Percentiles rank a stretch among this genome's conserved stretches.
These are phyloP conservation scores for Pythium guiyangense DNA, from an alignment of 352 stramenopile genomes.

Conservation along the genomic window DNA sequence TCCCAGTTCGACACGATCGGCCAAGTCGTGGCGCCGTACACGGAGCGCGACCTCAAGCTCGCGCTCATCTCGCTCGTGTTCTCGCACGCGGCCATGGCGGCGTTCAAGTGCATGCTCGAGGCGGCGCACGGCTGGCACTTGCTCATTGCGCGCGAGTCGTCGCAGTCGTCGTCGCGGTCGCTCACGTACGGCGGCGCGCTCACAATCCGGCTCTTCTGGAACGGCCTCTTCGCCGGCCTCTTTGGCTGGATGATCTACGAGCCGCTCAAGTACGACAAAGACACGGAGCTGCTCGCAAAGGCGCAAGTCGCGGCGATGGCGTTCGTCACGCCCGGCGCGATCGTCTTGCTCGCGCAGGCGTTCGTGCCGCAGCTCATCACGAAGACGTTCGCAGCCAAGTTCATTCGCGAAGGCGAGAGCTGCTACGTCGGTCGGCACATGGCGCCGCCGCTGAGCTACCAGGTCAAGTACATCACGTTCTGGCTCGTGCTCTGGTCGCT, in stretches of 20 bases:
- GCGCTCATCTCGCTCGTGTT: slow-evolving; percentile 54
- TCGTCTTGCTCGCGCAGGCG: slow-evolving; percentile 39
- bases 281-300: slow-evolving; percentile 43
- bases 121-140: slow-evolving; percentile 58
- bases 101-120: slow-evolving; percentile 59
- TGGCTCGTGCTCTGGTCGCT: slow-evolving; percentile 56
- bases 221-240: slow-evolving; percentile 46
- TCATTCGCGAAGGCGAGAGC: slow-evolving; percentile 59
- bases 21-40: slow-evolving; percentile 46
- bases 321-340: slow-evolving; percentile 38
- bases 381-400: slow-evolving; percentile 58
- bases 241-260: slow-evolving; percentile 66
- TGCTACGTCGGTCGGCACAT: slow-evolving; percentile 72
- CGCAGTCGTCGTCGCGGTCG: slow-evolving; percentile 40
- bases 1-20: slow-evolving; percentile 53
- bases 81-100: slow-evolving; percentile 35
- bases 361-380: slow-evolving; percentile 40
- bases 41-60: slow-evolving; percentile 55
- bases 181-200: slow-evolving; percentile 58
- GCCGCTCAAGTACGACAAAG: slow-evolving; percentile 23
- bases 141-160: slow-evolving; percentile 33
- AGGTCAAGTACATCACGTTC: slow-evolving; percentile 62
- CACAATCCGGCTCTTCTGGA: slow-evolving; percentile 61
- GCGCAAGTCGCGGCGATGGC: slow-evolving; percentile 20
- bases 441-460: slow-evolving; percentile 47